These are phyloP conservation scores for Triticum dicoccoides DNA, from an alignment of 176 grass and related monocot species.

Conservation along the genomic window DNA sequence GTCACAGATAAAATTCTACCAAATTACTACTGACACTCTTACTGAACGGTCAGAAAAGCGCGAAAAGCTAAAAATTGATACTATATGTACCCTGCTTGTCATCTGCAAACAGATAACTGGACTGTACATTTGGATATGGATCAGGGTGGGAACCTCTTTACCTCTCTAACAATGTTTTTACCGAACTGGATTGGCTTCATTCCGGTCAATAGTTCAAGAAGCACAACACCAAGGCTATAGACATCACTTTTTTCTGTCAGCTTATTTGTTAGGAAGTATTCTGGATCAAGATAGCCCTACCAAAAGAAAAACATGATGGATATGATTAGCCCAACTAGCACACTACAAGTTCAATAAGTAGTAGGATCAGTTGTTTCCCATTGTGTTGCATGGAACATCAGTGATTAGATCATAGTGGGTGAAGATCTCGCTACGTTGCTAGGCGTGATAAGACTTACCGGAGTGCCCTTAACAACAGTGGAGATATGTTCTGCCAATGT, in stretches of 20 bases:
- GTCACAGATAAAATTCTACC: neutral
- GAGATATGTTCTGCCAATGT: constrained; percentile 61
- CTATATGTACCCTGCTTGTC: neutral
- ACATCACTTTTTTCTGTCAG: constrained; percentile 95
- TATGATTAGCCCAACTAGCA: too few species aligned
- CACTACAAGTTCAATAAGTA: neutral
- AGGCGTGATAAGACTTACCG: constrained; percentile 55
- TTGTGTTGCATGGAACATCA: too few species aligned
- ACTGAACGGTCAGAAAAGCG: neutral
- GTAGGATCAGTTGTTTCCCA: neutral
- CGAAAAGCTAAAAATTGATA: neutral
- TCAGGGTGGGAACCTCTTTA: constrained; percentile 18
- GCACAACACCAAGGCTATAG: constrained; percentile 82
- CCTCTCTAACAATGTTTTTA: constrained; percentile 97
- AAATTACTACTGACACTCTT: neutral
- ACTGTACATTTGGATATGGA: neutral
- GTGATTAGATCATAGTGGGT: neutral
- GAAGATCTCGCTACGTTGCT: neutral
- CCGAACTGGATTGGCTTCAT: constrained; percentile 93
- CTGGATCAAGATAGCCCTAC: constrained; percentile 99
- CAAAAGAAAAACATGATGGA: neutral
- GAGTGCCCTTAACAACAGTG: constrained; percentile 96
- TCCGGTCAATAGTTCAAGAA: constrained; percentile 83
- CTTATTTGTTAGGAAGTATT: constrained; percentile 92
- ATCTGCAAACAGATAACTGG: neutral